Conservation (phyloP, 495 filamentous ascomycete species). For the Aspergillus diversus region DNA sequence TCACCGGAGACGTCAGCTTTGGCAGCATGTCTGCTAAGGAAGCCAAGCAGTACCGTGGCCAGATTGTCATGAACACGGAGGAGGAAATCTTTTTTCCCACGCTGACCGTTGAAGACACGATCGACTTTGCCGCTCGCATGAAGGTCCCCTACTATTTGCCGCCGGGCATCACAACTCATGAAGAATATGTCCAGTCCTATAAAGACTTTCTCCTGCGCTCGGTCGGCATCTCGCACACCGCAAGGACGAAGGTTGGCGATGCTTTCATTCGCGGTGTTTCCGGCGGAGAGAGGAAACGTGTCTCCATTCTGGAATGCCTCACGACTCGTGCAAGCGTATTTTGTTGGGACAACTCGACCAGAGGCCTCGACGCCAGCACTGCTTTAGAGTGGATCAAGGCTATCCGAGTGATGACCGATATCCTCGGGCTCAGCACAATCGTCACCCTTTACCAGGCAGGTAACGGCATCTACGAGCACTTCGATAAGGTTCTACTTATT, state of each 20-base stretch:
- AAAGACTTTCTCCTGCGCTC: conserved; percentile 74
- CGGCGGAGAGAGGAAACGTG: conserved; percentile 79
- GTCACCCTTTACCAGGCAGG: conserved; percentile 65
- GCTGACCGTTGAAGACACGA: conserved; percentile 71
- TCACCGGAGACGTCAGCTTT: conserved; percentile 34
- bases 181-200: conserved; percentile 51
- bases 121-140: conserved; percentile 63
- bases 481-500: conserved; percentile 71
- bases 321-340: conserved; percentile 63
- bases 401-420: conserved; percentile 51
- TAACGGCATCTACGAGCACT: conserved; percentile 63
- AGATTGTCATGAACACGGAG: conserved; percentile 72
- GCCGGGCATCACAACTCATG: conserved; percentile 38
- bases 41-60: conserved; percentile 65
- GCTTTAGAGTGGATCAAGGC: conserved; percentile 59
- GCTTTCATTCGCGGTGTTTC: conserved; percentile 79
- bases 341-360: conserved; percentile 66
- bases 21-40: conserved; percentile 42
- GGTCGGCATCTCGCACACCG: conserved; percentile 77
- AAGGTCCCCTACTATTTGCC: conserved; percentile 47
- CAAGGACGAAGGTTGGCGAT: conserved; percentile 79
- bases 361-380: conserved; percentile 64
- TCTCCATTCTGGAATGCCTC: conserved; percentile 69
- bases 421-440: conserved; percentile 49
- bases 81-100: conserved; percentile 74